Evolutionary conservation across 129 eudicot species (phyloP).

Genomic region (Kitagawia praeruptora): DNA sequence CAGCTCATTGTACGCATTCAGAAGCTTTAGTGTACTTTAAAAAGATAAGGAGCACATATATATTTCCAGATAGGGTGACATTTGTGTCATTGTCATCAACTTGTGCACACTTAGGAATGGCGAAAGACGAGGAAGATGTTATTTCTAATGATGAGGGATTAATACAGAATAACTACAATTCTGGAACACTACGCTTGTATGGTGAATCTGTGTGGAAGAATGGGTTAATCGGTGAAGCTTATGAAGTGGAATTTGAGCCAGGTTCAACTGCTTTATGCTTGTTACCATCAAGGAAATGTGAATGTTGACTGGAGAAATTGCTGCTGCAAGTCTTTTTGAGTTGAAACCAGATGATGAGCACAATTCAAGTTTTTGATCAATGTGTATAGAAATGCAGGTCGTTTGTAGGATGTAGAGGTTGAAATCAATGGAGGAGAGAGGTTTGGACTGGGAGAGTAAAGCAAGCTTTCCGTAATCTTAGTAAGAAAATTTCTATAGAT

Average conservation of each 20-base stretch:
- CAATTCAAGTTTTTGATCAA: constrained; percentile 54
- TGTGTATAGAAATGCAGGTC: constrained; percentile 45
- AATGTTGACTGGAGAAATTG: constrained; percentile 46
- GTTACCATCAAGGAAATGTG: constrained; percentile 53
- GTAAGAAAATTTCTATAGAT: not conserved
- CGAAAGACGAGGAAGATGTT: constrained; percentile 54
- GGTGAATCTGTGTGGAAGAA: constrained; percentile 70
- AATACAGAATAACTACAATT: constrained; percentile 31
- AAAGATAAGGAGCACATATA: constrained; percentile 26
- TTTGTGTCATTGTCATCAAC: constrained; percentile 55
- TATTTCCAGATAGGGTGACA: constrained; percentile 40
- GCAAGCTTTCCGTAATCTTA: not conserved
- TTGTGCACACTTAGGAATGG: constrained; percentile 57
- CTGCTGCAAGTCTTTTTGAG: constrained; percentile 47
- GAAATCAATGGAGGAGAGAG: constrained; percentile 51
- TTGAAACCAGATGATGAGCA: constrained; percentile 71
- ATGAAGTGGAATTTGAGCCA: constrained; percentile 47
- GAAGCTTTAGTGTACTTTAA: constrained; percentile 42
- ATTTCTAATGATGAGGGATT: constrained; percentile 36
- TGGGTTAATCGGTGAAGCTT: constrained; percentile 48
- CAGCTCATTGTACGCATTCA: constrained; percentile 44
- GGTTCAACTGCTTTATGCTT: constrained; percentile 82
- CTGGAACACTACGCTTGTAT: constrained; percentile 87
- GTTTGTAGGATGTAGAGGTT: constrained; percentile 46
- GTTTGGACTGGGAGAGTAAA: constrained; percentile 33